A percentile compares a stretch with the other conserved stretches of the same genome.
Evolutionary conservation across 2,329 filamentous ascomycete genomes (phyloP).

Genomic region (Aspergillus sp.): DNA sequence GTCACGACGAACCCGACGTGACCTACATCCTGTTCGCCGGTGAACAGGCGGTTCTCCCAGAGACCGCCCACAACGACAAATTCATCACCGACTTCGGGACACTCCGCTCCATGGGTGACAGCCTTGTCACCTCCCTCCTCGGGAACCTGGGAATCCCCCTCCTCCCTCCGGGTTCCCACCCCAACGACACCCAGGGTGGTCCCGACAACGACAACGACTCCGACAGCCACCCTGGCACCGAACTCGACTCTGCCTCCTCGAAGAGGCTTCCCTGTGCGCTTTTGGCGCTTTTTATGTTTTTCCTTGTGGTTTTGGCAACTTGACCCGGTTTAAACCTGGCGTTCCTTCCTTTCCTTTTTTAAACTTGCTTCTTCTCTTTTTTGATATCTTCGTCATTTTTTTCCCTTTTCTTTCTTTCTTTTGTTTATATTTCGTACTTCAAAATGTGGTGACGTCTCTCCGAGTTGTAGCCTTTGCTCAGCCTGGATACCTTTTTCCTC

Average conservation of each 20-base stretch:
- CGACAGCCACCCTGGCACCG: not conserved
- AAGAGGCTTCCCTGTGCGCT: not conserved
- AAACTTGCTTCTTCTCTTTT: not conserved
- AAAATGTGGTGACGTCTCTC: not conserved
- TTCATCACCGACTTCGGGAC: conserved; percentile 37
- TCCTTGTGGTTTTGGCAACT: not conserved
- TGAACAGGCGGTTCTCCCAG: conserved; percentile 30
- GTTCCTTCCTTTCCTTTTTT: not conserved
- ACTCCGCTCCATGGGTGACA: conserved; percentile 35
- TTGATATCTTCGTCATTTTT: not conserved
- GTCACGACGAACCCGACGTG: conserved; percentile 33
- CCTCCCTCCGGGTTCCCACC: not conserved
- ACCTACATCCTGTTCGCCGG: conserved; percentile 39
- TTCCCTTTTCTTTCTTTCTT: conserved; percentile 27
- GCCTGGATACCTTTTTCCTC: not conserved
- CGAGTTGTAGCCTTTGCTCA: not conserved
- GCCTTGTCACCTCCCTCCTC: conserved; percentile 27
- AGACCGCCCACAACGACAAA: conserved; percentile 30
- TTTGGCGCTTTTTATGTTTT: not conserved
- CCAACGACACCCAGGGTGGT: not conserved
- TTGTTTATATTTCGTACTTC: not conserved
- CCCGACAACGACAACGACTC: not conserved
- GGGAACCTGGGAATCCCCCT: conserved; percentile 26
- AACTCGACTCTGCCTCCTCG: not conserved
- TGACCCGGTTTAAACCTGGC: not conserved